Evolutionary conservation across 495 filamentous ascomycete genomes (phyloP), one percentile per base, ranked within the genome.

Genomic region (Aspergillus cavernicola): DNA sequence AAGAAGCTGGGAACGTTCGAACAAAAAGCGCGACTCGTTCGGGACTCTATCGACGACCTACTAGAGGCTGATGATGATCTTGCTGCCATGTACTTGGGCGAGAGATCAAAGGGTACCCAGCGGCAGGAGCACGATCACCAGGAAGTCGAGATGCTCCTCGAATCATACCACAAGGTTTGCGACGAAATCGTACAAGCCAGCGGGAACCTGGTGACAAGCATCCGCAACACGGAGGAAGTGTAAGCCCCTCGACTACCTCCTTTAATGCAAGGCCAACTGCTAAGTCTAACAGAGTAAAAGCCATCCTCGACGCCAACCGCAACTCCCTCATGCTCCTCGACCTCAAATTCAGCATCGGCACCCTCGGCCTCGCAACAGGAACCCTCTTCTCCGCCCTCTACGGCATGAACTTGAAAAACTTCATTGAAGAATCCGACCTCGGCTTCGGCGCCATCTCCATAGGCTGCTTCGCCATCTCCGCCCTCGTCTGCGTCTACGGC

Each of bases 391-490:
- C 93, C 23, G 90, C 89, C n/a, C 84, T 97, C 11, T 97, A 97
- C 76, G 93, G 93, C 59, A 97, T 97, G 92, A 98, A 98, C 71
- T 76, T 98, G 56, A 95, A 96, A 65, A 97, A 97, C 69, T 98
- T 97, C 69, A 86, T 97, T 57, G 93, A 98, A 74, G 93, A 97
- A 68, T 89, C 88, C n/a, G 84, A 90, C 67, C 76, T 91, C 62
- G 93, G 92, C 9, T 97, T 98, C 67, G 74, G 77, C 23, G 83
- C 79, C 37, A 84, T 97, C 55, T 88, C 84, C 3, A 75, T 69
- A 12, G 76, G 79, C 57, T 92, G 86, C 50, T 78, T 88, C 52
- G 69, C 86, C 44, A 84, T 93, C 68, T 87, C 86, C 12, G 80
- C 81, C 32, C 53, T 90, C 8, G 89, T 95, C 49, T 90, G 86